These are phyloP conservation scores for Thalassiosira mediterranea DNA, from an alignment of 352 stramenopile species.

Conservation along the genomic window DNA sequence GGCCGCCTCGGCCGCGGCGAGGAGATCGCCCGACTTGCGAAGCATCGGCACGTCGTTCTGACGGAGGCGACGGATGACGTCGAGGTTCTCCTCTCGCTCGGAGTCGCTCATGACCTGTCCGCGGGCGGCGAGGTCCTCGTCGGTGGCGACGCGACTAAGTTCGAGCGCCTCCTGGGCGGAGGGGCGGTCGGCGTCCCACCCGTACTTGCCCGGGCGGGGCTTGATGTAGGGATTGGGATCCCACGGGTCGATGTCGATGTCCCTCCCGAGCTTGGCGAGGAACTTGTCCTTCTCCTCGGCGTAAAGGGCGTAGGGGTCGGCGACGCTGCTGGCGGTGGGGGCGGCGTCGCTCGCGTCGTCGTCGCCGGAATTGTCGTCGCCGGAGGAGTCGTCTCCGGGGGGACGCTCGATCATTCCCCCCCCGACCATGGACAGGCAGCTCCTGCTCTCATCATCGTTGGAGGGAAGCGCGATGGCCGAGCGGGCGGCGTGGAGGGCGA, in stretches of 20 bases:
- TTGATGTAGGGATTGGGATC: constrained; percentile 79
- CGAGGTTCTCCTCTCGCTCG: constrained; percentile 76
- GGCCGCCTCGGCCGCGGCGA: constrained; percentile 62
- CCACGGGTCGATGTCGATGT: constrained; percentile 56
- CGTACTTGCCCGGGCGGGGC: constrained; percentile 70
- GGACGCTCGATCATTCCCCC: constrained; percentile 37
- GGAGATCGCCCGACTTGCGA: constrained; percentile 47
- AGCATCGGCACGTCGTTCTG: constrained; percentile 66
- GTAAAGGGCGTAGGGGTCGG: constrained; percentile 9
- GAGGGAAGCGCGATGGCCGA: not conserved
- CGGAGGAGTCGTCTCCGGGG: constrained; percentile 9
- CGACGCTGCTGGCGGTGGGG: constrained; percentile 35
- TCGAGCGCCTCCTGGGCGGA: constrained; percentile 31
- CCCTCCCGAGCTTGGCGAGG: constrained; percentile 13
- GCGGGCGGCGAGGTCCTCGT: constrained; percentile 46
- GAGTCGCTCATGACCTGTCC: constrained; percentile 62
- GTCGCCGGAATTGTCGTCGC: constrained; percentile 51
- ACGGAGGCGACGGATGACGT: constrained; percentile 64
- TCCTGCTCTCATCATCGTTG: constrained; percentile 1
- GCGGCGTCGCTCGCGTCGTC: constrained; percentile 49
- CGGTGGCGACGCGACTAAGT: constrained; percentile 22
- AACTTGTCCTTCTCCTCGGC: constrained; percentile 28
- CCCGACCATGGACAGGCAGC: constrained; percentile 21
- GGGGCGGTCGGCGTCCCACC: constrained; percentile 7
- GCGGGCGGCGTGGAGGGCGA: not conserved